Base-by-base conservation (phyloP, 441 rosid genomes). In the California macrophylla region DNA sequence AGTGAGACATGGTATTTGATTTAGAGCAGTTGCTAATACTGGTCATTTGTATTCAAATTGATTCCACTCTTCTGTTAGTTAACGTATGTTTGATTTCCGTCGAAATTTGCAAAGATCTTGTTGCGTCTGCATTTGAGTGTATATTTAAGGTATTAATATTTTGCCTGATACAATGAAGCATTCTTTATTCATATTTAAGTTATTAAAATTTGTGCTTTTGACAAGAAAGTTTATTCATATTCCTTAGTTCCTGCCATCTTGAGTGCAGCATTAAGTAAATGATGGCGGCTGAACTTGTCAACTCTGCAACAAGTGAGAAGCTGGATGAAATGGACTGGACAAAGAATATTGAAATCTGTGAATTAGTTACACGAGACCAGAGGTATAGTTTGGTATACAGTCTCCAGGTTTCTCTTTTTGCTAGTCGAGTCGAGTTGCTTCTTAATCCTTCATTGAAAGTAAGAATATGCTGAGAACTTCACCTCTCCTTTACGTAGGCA, bases 221-320 rank as follows among this genome's bases (percentile, higher is more conserved):
- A 58, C 68, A 5, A 18, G 34, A 30, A 30, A 30, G 34, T 30
- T 42, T 23, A 10, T 28, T 65, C 47, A 60, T 8, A 18, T 21
- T 61, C 52, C 38, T 8, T 69, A 10, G 61, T 32, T 60, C 21
- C 18, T 72, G 20, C n/a, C 61, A 25, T 32, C 28, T 73, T 67
- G 63, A 29, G 45, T 69, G 28, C 45, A 66, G 76, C 71, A 75
- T 74, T 77, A 78, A 79, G 66, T 66, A 32, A 73, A 77, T 83
- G 71, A 92, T 90, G 98, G 98, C 99, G 20, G 69, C 97, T 73
- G 96, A 89, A 81, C 97, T 94, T 23, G 97, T 94, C 16, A 86
- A 76, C 80, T 82, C 83, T 73, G 97, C 97, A 36, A 92, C 98
- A 8, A 89, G 86, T 70, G 96, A 85, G 71, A 90, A 90, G 79